phyloP scores from a whole-genome alignment of 1,284 basidiomycete species.

The Leucoagaricus sp. region DNA sequence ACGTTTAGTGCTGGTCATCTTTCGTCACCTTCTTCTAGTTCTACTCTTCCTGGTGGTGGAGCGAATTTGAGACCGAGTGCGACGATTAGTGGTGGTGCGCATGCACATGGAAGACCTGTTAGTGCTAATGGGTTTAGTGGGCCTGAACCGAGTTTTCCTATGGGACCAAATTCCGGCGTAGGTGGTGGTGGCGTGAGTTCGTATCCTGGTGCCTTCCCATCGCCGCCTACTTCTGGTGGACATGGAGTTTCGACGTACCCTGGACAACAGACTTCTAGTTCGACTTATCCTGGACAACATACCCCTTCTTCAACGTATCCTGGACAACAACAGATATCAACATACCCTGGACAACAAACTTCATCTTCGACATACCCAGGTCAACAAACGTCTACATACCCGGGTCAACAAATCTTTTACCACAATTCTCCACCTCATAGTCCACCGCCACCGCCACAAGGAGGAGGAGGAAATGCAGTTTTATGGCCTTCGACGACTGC shows the following conservation, averaged over 20 bases:
- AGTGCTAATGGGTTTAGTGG: background rate
- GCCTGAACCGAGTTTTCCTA: background rate
- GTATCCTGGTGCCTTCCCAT: constrained; percentile 13
- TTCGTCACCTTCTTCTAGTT: background rate
- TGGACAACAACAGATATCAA: constrained; percentile 5
- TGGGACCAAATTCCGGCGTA: background rate
- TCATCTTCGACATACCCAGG: background rate
- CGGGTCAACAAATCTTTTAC: constrained; percentile 7
- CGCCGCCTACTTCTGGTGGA: no score
- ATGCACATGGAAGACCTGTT: background rate
- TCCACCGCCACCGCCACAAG: constrained; percentile 18
- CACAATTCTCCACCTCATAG: constrained; percentile 26
- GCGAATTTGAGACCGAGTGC: constrained; percentile 22
- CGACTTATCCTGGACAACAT: background rate
- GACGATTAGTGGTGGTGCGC: constrained; percentile 13
- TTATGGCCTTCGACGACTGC: constrained; percentile 18
- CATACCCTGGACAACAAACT: background rate
- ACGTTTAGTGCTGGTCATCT: constrained; percentile 24
- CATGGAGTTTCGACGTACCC: constrained; percentile 18
- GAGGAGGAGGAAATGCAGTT: no score
- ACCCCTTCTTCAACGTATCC: background rate
- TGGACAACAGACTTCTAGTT: constrained; percentile 14
- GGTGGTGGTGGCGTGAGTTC: background rate
- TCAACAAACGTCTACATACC: background rate
- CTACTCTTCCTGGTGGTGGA: no score